A percentile compares a stretch with the other conserved stretches of the same genome.
Evolutionary conservation across 257 asterid genomes (phyloP).

Genomic region (Avicennia marina): DNA sequence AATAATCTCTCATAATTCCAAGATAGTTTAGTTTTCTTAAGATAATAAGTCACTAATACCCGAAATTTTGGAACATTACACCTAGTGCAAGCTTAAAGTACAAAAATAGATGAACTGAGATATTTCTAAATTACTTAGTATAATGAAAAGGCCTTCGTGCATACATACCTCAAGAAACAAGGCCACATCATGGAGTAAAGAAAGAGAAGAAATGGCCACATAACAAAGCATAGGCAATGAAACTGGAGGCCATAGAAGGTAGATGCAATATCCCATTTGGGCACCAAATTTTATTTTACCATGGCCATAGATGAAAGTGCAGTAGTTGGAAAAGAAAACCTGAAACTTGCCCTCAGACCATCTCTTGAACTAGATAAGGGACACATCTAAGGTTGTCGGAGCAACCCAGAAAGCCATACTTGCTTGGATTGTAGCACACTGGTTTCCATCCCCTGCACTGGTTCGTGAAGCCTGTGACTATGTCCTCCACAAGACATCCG

Average conservation of each 20-base stretch:
- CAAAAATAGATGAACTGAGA: too few species aligned
- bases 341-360: constrained; percentile 84
- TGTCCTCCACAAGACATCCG: constrained; percentile 79
- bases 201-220: constrained; percentile 34
- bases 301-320: constrained; percentile 54
- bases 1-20: too few species aligned
- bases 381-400: constrained; percentile 52
- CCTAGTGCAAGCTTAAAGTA: too few species aligned
- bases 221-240: constrained; percentile 54
- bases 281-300: constrained; percentile 50
- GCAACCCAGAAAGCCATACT: constrained; percentile 64
- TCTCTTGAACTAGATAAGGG: constrained; percentile 69
- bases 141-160: not conserved
- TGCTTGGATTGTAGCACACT: constrained; percentile 51
- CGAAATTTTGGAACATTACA: too few species aligned
- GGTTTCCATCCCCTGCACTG: constrained; percentile 92
- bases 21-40: too few species aligned
- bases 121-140: too few species aligned
- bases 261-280: constrained; percentile 68
- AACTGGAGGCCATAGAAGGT: constrained; percentile 55
- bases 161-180: constrained; percentile 48
- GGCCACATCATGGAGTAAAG: constrained; percentile 38
- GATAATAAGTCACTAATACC: too few species aligned
- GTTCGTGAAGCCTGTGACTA: constrained; percentile 70
- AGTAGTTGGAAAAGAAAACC: constrained; percentile 57